Evolutionary conservation across 306 rosid genomes (phyloP), one percentile per base, ranked within the genome.

Genomic region (Trifolium subterraneum): DNA sequence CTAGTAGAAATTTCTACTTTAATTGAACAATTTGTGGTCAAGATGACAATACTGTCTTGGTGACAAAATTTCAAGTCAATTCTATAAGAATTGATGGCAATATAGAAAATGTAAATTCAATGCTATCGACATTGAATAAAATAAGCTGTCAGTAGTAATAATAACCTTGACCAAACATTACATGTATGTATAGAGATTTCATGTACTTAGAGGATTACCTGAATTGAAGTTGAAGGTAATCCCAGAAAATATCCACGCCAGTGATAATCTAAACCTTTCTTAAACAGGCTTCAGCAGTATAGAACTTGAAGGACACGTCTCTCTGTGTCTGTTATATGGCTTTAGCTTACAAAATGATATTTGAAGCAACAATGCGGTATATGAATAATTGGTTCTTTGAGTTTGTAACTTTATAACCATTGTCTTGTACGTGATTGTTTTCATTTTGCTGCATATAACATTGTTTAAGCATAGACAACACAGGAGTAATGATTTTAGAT

Each of bases 401-500:
- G 55, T 55, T 71, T 58, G 60, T 14, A 16, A 58, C 60, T 19
- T 70, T 64, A 59, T 8, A 25, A 72, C 56, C 18, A 14, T 35
- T 19, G 13, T 33, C 20, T 5, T 15, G 29, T 44, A 44, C 48
- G 66, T 67, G 31, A 35, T 64, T 54, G 20, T 60, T 54, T 78
- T 70, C n/a, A 6, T 15, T 44, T 48, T 45, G 18, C 78, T 67
- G 51, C 15, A 73, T 54, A 69, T 31, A 48, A 35, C 45, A 66
- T 10, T 47, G 50, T 71, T 67, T 78, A 70, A 64, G 56, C 62
- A 20, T 60, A 81, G 60, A 39, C 35, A 52, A 11, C 20, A 14
- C 25, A 8, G 1, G 16, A 15, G 55, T 45, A 15, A 18, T 73
- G 48, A 18, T 60, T 74, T 27, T 19, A 47, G 69, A 45, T 68